Evolutionary conservation across 805 yeast species (phyloP), one percentile per base, ranked within the genome.

Genomic region (Saturnispora silvae): DNA sequence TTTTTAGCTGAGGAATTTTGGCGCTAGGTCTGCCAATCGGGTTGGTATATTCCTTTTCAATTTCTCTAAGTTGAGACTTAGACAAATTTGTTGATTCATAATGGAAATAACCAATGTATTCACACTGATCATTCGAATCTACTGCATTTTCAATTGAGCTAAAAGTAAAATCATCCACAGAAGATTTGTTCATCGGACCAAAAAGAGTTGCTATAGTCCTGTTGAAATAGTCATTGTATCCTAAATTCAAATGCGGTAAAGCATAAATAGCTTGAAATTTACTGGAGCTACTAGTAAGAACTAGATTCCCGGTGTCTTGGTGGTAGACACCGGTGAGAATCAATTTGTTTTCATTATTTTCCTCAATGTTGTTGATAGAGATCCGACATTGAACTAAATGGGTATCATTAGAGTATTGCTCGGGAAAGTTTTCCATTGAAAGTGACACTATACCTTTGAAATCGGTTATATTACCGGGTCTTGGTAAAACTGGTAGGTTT

Each of bases 1-100:
- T 49, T 23, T 59, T 60, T 14, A 87, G 45, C 0, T 56, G 49
- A 0, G 96, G 96, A 4, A 78, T 52, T 1, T 50, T 41, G 14
- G 69, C 66, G 13, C 77, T 68, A 2, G 96, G 96, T 42, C 81
- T 63, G 0, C 96, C 96, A n/a, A 70, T 52, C 1, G 96, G 96
- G 43, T 68, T 63, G 9, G 46, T 53, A 16, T 86, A 58, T 54
- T 87, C 97, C 26, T 73, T 68, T 46, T 87, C 96, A 22, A 87
- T 74, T 33, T 61, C 60, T 30, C 63, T 50, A 40, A 85, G 51
- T 43, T 85, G 76, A 7, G 65, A 63, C 15, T 60, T 59, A 4
- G 72, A 61, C 24, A 70, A 63, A 10, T 65, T 63, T 13, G 85
- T 74, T n/a, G 80, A 70, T 27, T 71, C 71, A 15, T 82, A 54